Percentiles rank a stretch among this genome's conserved stretches.
phyloP scores from a whole-genome alignment of 2,329 filamentous ascomycete species.

The Xylaria sp. region DNA sequence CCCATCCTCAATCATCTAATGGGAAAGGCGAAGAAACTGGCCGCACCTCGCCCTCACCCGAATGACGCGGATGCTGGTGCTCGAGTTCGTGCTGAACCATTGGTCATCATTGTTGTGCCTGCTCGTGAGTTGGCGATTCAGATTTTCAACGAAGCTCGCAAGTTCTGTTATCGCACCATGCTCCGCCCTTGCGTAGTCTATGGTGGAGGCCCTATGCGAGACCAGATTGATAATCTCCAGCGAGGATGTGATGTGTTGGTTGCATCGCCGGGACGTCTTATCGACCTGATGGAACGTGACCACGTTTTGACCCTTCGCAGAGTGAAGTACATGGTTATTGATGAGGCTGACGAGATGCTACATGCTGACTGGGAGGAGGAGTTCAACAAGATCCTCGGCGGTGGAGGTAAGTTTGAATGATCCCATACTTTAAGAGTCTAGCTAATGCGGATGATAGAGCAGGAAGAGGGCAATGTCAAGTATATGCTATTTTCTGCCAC shows the following conservation, averaged over 20 bases:
- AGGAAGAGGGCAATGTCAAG: slow-evolving; percentile 75
- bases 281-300: slow-evolving; percentile 82
- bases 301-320: slow-evolving; percentile 76
- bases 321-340: slow-evolving; percentile 83
- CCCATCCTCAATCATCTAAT: slow-evolving; percentile 91
- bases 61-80: slow-evolving; percentile 55
- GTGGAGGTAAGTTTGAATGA: slow-evolving; percentile 73
- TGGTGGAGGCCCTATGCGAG: slow-evolving; percentile 77
- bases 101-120: slow-evolving; percentile 86
- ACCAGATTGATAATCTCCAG: slow-evolving; percentile 77
- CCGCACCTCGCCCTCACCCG: slow-evolving; percentile 77
- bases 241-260: slow-evolving; percentile 92
- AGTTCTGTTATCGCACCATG: slow-evolving; percentile 94
- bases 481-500: slow-evolving; percentile 94
- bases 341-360: slow-evolving; percentile 96
- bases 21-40: slow-evolving; percentile 92
- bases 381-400: slow-evolving; percentile 78
- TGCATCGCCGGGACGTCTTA: slow-evolving; percentile 85
- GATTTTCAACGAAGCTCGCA: slow-evolving; percentile 93
- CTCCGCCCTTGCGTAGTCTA: slow-evolving; percentile 91
- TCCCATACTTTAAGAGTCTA: background rate
- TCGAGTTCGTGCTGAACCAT: slow-evolving; percentile 79
- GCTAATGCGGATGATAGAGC: slow-evolving; percentile 61
- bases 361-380: slow-evolving; percentile 80
- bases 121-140: slow-evolving; percentile 92